Conservation (phyloP, 768 basidiomycete genomes). For the Russula olivacea region DNA sequence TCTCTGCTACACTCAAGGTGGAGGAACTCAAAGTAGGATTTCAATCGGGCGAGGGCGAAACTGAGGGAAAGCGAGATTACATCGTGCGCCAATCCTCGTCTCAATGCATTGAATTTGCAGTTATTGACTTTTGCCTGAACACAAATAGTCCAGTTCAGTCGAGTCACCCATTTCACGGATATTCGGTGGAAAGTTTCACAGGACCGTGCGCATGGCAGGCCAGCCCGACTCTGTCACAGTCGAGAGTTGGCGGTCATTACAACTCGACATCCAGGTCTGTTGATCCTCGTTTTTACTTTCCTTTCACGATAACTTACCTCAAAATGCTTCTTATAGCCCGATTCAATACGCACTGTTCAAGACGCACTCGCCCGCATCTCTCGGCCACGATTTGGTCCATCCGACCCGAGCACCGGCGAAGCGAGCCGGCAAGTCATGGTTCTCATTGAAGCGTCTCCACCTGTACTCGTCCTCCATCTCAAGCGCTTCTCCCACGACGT, state of each 20-base stretch:
- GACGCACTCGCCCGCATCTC: constrained; percentile 79
- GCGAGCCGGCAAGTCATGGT: constrained; percentile 54
- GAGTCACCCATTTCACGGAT: constrained; percentile 87
- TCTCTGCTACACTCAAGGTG: constrained; percentile 29
- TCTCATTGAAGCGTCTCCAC: constrained; percentile 77
- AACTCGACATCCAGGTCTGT: constrained; percentile 81
- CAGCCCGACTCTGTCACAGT: constrained; percentile 82
- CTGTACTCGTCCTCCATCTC: constrained; percentile 79
- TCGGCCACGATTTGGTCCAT: constrained; percentile 58
- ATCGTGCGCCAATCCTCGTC: constrained; percentile 46
- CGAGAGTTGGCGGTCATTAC: constrained; percentile 86
- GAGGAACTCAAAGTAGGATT: constrained; percentile 43
- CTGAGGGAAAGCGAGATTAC: constrained; percentile 85
- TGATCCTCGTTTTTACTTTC: too few species aligned
- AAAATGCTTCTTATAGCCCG: constrained; percentile 42
- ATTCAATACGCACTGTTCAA: constrained; percentile 67
- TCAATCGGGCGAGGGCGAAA: constrained; percentile 69
- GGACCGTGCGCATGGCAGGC: constrained; percentile 70
- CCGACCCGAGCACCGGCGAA: constrained; percentile 51
- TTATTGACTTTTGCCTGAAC: neutral
- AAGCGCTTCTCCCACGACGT: constrained; percentile 87
- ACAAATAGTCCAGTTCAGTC: too few species aligned
- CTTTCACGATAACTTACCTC: neutral
- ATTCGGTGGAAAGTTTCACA: constrained; percentile 89
- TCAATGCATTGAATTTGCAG: neutral